Base-by-base conservation (phyloP, 208 protist species). In the Acanthamoeba culbertsoni region DNA sequence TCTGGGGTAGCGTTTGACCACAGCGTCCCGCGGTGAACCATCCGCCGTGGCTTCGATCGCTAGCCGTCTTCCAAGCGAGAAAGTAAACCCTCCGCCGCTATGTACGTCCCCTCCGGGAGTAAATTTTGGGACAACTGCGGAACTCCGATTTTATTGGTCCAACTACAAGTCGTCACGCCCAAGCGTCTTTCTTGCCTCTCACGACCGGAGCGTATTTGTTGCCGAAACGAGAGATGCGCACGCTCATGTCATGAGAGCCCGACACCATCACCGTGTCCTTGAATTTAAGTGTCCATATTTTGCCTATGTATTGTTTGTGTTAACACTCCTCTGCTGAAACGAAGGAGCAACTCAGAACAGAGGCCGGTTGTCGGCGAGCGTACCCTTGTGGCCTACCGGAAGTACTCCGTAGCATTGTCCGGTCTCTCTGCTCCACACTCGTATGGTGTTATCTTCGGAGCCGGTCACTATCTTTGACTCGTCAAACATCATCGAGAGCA, bases 401-500 rank as follows among this genome's bases (percentile, higher is more conserved):
- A 89, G 48, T 31, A 7, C 35, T 10, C 82, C 82, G 35, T 63
- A 89, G 35, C 26, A 10, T n/a, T 8, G 10, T 4, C 82, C 82
- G 0, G 82, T 89, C 20, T 42, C 14, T 16, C 82, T 8, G 26
- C 63, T 48, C 82, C 82, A 89, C 33, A 89, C 82, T 48, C 63
- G 42, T 35, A 59, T 68, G 0, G 82, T 63, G 82, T 33, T 23
- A 48, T 89, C 82, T 2, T 89, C 46, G 4, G 33, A 16, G 12
- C 82, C 82, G 23, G 53, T 89, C 14, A 89, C 82, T 7, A 89
- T 65, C 55, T 89, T 89, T 16, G 82, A 48, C 37, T 89, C 82
- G 35, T 89, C 82, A 31, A 89, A 89, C 82, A 89, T 89, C 82
- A 89, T 89, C 46, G 53, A 37, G 4, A 89, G 82, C 82, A 89